A percentile compares a stretch with the other conserved stretches of the same genome.
phyloP scores from a whole-genome alignment of 345 rosid species.

The Populus tremula region DNA sequence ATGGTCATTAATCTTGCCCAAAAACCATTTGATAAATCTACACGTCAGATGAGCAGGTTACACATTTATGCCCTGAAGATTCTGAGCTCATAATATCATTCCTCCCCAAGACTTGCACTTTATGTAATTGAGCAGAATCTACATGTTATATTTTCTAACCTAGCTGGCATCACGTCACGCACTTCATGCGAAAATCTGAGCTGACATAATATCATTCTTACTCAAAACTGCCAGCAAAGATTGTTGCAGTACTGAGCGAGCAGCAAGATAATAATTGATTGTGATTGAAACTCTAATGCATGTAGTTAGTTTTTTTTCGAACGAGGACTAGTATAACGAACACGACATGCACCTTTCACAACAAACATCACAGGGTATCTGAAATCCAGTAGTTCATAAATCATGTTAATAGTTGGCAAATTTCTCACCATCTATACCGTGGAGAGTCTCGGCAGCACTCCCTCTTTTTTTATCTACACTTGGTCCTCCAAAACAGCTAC shows the following conservation, averaged over 20 bases:
- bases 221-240: neutral
- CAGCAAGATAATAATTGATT: neutral
- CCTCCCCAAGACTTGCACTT: neutral
- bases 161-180: neutral
- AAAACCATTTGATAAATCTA: neutral
- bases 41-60: neutral
- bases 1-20: neutral
- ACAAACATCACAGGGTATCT: neutral
- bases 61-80: neutral
- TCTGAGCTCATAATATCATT: neutral
- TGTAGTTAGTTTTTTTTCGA: neutral
- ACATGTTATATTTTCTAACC: neutral
- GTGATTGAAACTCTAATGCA: neutral
- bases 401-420: neutral
- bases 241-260: neutral
- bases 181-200: neutral
- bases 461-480: conserved; percentile 2
- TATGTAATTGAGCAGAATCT: neutral
- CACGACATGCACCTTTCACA: neutral
- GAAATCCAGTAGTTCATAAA: neutral
- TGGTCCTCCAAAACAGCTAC: conserved; percentile 36
- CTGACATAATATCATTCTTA: neutral
- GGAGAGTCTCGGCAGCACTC: conserved; percentile 7
- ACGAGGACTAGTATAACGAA: neutral
- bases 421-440: conserved; percentile 35